Percentiles rank a stretch among this genome's conserved stretches.
These are phyloP conservation scores for Fusarium nanum DNA, from an alignment of 2,329 filamentous ascomycete species.

Conservation along the genomic window DNA sequence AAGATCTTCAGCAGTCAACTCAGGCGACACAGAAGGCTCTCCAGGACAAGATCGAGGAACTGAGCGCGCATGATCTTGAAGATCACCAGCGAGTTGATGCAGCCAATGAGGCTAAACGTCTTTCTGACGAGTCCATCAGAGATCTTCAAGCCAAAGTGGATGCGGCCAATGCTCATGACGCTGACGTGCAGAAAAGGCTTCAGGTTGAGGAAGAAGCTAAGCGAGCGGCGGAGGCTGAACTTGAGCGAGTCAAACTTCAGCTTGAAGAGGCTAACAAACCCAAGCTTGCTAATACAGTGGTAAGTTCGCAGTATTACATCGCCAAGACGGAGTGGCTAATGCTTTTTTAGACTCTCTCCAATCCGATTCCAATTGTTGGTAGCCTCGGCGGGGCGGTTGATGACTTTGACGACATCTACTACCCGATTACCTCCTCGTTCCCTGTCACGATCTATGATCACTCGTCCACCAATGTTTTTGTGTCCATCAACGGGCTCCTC, in stretches of 20 bases:
- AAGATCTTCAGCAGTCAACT: not conserved
- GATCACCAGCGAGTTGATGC: not conserved
- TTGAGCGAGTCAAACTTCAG: not conserved
- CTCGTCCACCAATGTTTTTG: not conserved
- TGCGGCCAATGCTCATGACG: not conserved
- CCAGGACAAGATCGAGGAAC: constrained; percentile 3
- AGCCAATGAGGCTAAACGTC: constrained; percentile 6
- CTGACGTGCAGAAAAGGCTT: not conserved
- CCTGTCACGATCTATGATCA: not conserved
- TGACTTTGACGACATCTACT: constrained; percentile 4
- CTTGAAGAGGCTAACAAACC: constrained; percentile 10
- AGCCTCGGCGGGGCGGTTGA: not conserved
- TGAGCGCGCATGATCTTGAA: not conserved
- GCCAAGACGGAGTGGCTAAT: not conserved
- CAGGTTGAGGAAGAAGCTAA: not conserved
- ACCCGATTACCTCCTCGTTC: not conserved
- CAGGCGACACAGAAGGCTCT: constrained; percentile 1
- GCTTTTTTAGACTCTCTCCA: not conserved
- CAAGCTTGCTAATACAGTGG: constrained; percentile 3
- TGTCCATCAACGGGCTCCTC: constrained; percentile 2
- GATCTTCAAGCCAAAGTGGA: constrained; percentile 3
- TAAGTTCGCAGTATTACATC: not conserved
- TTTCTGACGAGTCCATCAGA: not conserved
- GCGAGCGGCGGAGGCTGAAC: constrained; percentile 1
- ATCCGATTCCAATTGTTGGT: constrained; percentile 1